Percentiles rank a stretch among this genome's conserved stretches.
Evolutionary conservation across 1,284 basidiomycete species (phyloP).

Genomic region (Papiliotrema nemorosa): DNA sequence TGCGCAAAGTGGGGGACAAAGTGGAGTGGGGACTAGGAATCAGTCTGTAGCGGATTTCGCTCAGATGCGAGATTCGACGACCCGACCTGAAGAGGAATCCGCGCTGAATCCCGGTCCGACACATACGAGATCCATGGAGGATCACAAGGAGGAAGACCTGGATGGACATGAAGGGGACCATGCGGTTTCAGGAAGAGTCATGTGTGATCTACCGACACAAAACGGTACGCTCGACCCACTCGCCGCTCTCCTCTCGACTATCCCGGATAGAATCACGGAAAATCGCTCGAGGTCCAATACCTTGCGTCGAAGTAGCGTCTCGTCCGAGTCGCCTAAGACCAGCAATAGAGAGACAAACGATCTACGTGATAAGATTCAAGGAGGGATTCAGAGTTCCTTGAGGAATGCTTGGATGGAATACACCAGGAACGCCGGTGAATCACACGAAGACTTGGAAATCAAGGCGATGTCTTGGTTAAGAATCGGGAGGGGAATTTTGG

Average conservation of each 20-base stretch:
- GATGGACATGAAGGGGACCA: not conserved
- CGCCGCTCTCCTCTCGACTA: conserved; percentile 4
- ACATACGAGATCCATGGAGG: no score
- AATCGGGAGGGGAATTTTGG: conserved; percentile 18
- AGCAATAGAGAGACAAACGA: not conserved
- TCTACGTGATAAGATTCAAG: conserved; percentile 16
- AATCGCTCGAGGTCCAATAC: no score
- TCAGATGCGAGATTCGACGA: not conserved
- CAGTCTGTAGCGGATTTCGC: not conserved
- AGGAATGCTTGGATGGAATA: conserved; percentile 21
- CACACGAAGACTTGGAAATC: conserved; percentile 19
- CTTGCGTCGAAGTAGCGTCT: no score
- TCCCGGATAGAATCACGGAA: not conserved
- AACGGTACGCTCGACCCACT: conserved; percentile 3
- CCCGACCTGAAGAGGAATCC: not conserved
- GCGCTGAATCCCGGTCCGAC: no score
- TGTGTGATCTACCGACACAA: not conserved
- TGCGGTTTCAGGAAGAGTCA: not conserved
- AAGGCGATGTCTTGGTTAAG: conserved; percentile 38
- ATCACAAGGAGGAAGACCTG: not conserved
- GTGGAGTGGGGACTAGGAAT: not conserved
- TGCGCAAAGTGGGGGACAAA: conserved; percentile 5
- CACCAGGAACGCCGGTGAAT: conserved; percentile 1
- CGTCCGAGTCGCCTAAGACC: no score
- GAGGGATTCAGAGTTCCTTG: conserved; percentile 20